Conservation (phyloP, 2,329 filamentous ascomycete genomes). For the Sclerotinia borealis region DNA sequence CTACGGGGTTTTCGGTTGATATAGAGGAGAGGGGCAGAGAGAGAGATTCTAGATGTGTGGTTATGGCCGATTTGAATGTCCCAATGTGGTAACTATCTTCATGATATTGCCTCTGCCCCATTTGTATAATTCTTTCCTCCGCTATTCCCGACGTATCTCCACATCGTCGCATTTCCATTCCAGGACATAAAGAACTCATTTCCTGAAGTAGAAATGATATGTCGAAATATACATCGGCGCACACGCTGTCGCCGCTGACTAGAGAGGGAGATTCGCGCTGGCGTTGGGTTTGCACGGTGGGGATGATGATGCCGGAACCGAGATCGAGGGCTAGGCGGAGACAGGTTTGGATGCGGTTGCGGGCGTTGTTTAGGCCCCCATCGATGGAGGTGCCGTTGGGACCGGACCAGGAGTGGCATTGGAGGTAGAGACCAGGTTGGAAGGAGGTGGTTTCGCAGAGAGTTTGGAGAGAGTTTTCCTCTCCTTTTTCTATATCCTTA, state of each 20-base stretch:
- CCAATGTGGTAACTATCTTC: constrained; percentile 7
- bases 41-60: not conserved
- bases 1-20: constrained; percentile 14
- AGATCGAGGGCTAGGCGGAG: constrained; percentile 23
- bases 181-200: constrained; percentile 16
- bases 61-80: constrained; percentile 8
- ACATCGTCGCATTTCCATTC: constrained; percentile 17
- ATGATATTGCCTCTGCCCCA: constrained; percentile 3
- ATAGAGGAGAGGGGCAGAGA: constrained; percentile 8
- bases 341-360: constrained; percentile 25
- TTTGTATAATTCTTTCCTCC: not conserved
- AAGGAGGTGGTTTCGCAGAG: constrained; percentile 19
- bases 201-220: constrained; percentile 10
- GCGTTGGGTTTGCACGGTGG: constrained; percentile 15
- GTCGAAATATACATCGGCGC: constrained; percentile 18
- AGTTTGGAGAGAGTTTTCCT: not conserved
- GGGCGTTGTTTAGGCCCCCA: constrained; percentile 24
- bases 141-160: constrained; percentile 19
- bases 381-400: constrained; percentile 15
- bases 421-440: constrained; percentile 23
- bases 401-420: constrained; percentile 22
- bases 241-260: constrained; percentile 7
- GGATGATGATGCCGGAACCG: constrained; percentile 21
- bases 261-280: constrained; percentile 6
- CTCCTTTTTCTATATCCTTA: not conserved